Evolutionary conservation across 2,329 filamentous ascomycete genomes (phyloP).

Genomic region (Colletotrichum lupini): DNA sequence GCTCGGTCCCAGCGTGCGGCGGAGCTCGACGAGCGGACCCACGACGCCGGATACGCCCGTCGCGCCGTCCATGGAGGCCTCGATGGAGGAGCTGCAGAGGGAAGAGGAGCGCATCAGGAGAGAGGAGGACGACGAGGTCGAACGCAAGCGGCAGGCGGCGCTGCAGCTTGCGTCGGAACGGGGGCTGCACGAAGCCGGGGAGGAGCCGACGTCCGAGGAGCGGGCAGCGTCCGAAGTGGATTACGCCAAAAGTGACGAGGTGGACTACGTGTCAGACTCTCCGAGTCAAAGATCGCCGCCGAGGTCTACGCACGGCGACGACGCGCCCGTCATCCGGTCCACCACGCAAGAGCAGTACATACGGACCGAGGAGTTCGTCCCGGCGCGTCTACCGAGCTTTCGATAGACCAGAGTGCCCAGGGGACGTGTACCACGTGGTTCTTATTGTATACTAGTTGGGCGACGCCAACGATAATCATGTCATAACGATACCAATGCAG

Average conservation of each 20-base stretch:
- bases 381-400: slow-evolving; percentile 69
- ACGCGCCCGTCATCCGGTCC: slow-evolving; percentile 25
- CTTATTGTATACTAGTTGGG: slow-evolving; percentile 30
- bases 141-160: slow-evolving; percentile 64
- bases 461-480: slow-evolving; percentile 23
- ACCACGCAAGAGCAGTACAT: slow-evolving; percentile 16
- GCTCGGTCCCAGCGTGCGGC: slow-evolving; percentile 32
- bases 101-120: slow-evolving; percentile 63
- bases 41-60: slow-evolving; percentile 50
- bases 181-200: slow-evolving; percentile 54
- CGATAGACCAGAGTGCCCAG: slow-evolving; percentile 43
- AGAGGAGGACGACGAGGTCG: slow-evolving; percentile 65
- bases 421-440: slow-evolving; percentile 7
- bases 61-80: slow-evolving; percentile 60
- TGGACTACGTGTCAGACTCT: slow-evolving; percentile 37
- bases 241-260: slow-evolving; percentile 39
- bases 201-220: slow-evolving; percentile 37
- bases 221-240: slow-evolving; percentile 43
- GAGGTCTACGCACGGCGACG: not conserved
- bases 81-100: slow-evolving; percentile 61
- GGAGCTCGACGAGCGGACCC: slow-evolving; percentile 40
- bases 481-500: slow-evolving; percentile 34
- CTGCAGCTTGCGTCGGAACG: slow-evolving; percentile 60
- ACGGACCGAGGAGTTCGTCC: slow-evolving; percentile 58
- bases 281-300: not conserved